Conservation (phyloP, 1,284 basidiomycete genomes). For the Blastosporella zonata region DNA sequence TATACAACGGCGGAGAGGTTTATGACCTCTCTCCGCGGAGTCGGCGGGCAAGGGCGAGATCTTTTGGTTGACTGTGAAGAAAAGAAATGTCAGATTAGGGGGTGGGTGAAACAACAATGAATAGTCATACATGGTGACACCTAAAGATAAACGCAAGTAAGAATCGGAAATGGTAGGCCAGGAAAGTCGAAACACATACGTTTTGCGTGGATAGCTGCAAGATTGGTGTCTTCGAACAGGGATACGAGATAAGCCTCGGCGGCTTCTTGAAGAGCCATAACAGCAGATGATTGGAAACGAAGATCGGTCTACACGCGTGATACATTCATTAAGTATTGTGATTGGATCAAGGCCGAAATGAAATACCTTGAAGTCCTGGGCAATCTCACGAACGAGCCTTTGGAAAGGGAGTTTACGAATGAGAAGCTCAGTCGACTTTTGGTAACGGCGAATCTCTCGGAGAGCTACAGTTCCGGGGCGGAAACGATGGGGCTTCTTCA, state of each 20-base stretch:
- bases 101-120: neutral
- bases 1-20: neutral
- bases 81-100: neutral
- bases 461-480: constrained; percentile 96
- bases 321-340: neutral
- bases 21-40: constrained; percentile 58
- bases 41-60: constrained; percentile 73
- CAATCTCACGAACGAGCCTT: constrained; percentile 88
- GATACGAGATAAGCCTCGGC: constrained; percentile 20
- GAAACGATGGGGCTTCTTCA: constrained; percentile 97
- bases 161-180: neutral
- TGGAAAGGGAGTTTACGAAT: constrained; percentile 92
- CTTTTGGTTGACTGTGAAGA: constrained; percentile 50
- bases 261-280: constrained; percentile 20
- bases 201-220: constrained; percentile 24
- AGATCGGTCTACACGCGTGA: constrained; percentile 56
- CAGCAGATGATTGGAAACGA: constrained; percentile 75
- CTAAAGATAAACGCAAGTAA: constrained; percentile 1
- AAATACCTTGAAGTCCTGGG: constrained; percentile 85
- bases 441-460: constrained; percentile 96
- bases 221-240: constrained; percentile 18
- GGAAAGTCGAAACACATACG: constrained; percentile 13
- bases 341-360: constrained; percentile 2
- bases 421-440: constrained; percentile 91
- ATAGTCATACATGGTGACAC: constrained; percentile 21